phyloP scores from a whole-genome alignment of 371 early-diverging fungal species.

The Rhizoclosmatium hyalinum region DNA sequence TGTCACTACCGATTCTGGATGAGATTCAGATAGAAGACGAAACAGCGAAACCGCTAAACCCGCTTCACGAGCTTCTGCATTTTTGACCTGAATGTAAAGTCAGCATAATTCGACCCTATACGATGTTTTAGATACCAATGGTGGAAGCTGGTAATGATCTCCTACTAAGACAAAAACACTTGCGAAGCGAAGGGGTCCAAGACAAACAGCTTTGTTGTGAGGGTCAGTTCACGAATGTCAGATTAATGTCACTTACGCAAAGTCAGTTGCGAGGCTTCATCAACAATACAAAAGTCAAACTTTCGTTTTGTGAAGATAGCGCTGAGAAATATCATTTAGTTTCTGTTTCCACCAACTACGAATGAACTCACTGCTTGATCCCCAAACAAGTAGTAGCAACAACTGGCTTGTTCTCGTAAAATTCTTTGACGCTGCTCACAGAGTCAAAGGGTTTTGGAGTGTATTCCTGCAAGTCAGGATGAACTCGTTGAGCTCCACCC shows the following conservation, averaged over 20 bases:
- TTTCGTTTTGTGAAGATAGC: constrained; percentile 64
- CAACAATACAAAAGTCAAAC: constrained; percentile 98
- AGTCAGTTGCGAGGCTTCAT: constrained; percentile 98
- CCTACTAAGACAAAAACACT: constrained; percentile 94
- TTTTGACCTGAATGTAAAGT: constrained; percentile 52
- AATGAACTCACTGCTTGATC: constrained; percentile 67
- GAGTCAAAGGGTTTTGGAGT: constrained; percentile 53
- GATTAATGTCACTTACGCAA: constrained; percentile 57
- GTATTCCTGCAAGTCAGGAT: constrained; percentile 67
- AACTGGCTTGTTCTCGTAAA: constrained; percentile 68
- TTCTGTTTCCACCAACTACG: not conserved
- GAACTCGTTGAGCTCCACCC: constrained; percentile 75
- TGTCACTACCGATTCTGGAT: constrained; percentile 79
- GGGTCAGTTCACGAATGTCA: not conserved
- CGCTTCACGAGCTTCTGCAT: constrained; percentile 53
- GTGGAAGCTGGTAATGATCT: constrained; percentile 98
- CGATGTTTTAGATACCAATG: constrained; percentile 66
- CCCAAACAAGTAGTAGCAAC: constrained; percentile 92
- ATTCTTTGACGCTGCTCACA: constrained; percentile 64
- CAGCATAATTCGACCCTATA: not conserved
- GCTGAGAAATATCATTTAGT: constrained; percentile 33
- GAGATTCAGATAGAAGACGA: constrained; percentile 76
- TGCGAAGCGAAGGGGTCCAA: constrained; percentile 92
- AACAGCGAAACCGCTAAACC: constrained; percentile 72
- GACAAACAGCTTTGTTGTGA: constrained; percentile 67